Base-by-base conservation (phyloP, 306 rosid genomes). In the Hippophae rhamnoides region DNA sequence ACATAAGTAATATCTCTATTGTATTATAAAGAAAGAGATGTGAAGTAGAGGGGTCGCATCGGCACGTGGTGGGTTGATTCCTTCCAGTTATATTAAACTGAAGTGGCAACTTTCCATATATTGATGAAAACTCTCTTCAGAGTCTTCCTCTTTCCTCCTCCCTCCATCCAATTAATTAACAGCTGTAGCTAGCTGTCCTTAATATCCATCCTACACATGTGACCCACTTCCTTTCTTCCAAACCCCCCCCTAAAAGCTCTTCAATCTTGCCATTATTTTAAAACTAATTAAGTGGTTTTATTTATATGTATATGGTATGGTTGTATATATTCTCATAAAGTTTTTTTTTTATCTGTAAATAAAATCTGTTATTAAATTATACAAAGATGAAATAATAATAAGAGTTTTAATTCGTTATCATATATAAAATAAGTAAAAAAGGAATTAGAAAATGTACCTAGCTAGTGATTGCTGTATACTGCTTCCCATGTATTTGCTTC, bases 111-210 rank as follows among this genome's bases (percentile, higher is more conserved):
- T 84, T 82, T 76, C 82, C 82, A 80, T 18, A 18, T 18, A 18
- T 68, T 80, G 56, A 69, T 80, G 56, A 69, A 78, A 79, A 18
- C 23, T 18, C 81, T 68, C 78, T 77, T 69, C 67, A 80, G 72
- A 59, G 42, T 55, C 68, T 59, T 44, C 54, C 60, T 38, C 68
- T 44, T 27, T 42, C 8, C 59, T 47, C 56, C 43, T 27, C 12
- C 56, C 23, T 18, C 23, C 23, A 18, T 18, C 23, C 23, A 18
- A 18, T 18, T 18, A 56, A 10, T 67, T 23, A 76, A 69, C 83
- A 90, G 98, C 96, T 90, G 98, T 81, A 79, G 96, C 98, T 85
- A 87, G 96, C 98, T 90, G 98, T 87, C 83, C 69, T 73, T 72
- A 75, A 70, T 68, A 72, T 69, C 77, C 71, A 41, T 65, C 61